Evolutionary conservation across 2,329 filamentous ascomycete species (phyloP), one percentile per base, ranked within the genome.

Genomic region (Cordyceps militaris): DNA sequence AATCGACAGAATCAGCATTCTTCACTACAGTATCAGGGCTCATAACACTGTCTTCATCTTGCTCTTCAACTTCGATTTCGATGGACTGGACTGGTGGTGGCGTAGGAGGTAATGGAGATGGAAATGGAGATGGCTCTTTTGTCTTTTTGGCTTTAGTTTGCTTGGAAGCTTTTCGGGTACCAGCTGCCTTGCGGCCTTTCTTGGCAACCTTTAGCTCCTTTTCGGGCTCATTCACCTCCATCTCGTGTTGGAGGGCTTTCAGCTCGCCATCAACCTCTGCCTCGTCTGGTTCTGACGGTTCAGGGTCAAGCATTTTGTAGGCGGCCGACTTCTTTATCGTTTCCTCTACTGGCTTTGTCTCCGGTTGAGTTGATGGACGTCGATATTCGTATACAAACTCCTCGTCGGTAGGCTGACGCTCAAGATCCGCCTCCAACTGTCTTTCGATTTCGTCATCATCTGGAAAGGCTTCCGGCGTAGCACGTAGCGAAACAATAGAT

Each of bases 391-490:
- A 73, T 50, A 79, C 77, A 6, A 75, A 79, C 58, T 79, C 81
- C 14, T 80, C 77, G 30, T 85, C 79, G 2, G 76, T 78, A 26
- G 80, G 66, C 1, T 77, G 80, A 30, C 77, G 74, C 44, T 86
- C 81, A 10, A 89, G 76, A 58, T 87, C 86, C 2, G 81, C 83
- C 64, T 87, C 80, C 1, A 89, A 73, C 50, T 83, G 82, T 23
- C 80, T 79, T 53, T 89, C 84, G 38, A 89, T 79, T 61, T 88
- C 85, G 1, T 84, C 81, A 60, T 89, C 84, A 56, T 83, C 77
- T 0, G 80, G 79, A 11, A 81, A 70, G 4, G 70, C 70, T 16
- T 71, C 71, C n/a, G 74, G 66, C 5, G 73, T 68, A 3, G 65
- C 67, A 36, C 67, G 67, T 4, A 74, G 59, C 2, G 73, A 73